Base-by-base conservation (phyloP, 2,329 filamentous ascomycete genomes). In the Fusarium xyrophilum region DNA sequence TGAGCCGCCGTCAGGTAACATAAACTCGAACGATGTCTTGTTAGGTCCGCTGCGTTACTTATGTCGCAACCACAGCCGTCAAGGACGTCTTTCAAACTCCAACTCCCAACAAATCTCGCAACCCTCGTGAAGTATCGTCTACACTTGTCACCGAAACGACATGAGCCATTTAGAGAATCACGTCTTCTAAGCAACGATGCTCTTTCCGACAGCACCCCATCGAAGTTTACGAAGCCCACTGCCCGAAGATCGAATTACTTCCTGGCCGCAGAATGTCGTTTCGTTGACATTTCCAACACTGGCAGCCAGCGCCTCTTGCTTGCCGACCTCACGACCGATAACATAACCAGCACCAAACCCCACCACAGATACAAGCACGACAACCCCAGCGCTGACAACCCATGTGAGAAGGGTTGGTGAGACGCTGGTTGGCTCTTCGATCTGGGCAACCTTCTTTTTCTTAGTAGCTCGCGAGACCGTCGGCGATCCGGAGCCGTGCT, bases 331-430 rank as follows among this genome's bases (percentile, higher is more conserved):
- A 28, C 88, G 82, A 8, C 89, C 89, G 62, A 90, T 88, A 27
- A 90, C 88, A 72, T 90, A 90, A 14, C 89, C 89, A 12, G 89
- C 89, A 5, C 89, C 88, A 69, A 91, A 91, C 4, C 88, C 88
- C 35, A 91, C 88, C 3, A 90, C 89, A 11, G 86, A 89, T 6
- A 91, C 86, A 14, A 91, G 81, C 12, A 91, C 88, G 3, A 91
- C 86, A 2, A 91, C 88, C 21, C 89, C 88, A 11, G 89, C 88
- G 59, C 86, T 88, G 56, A 91, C 83, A 9, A 89, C 86, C 86
- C 88, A 90, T 0, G 88, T 88, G 51, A 90, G 76, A 11, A 89
- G 77, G 2, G 88, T 89, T 35, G 88, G 87, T 52, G 84, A 88
- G 54, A 89, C 82, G 36, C 83, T 75, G 3, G 84, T 74, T 5